phyloP scores from a whole-genome alignment of 139 green algal species.

The Chara braunii region DNA sequence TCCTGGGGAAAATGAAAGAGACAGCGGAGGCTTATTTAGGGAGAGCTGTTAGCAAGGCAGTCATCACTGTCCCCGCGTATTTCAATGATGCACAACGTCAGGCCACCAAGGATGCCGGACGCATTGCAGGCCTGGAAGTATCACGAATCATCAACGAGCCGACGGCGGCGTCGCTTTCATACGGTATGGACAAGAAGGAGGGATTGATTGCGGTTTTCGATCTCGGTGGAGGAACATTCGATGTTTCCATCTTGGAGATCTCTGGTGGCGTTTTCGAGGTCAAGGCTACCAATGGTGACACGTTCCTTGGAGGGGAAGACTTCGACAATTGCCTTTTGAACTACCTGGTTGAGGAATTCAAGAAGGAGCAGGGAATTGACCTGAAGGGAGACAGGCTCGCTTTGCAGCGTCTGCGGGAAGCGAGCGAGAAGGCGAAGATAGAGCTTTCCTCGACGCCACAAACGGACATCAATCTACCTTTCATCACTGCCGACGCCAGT shows the following conservation, averaged over 20 bases:
- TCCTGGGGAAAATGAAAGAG: conserved; percentile 95
- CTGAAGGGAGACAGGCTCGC: conserved; percentile 87
- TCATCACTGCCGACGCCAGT: conserved; percentile 94
- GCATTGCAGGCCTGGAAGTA: conserved; percentile 53
- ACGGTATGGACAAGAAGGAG: conserved; percentile 95
- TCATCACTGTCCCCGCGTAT: conserved; percentile 96
- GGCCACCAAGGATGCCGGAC: conserved; percentile 69
- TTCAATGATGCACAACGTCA: conserved; percentile 99
- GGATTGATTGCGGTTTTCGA: conserved; percentile 89
- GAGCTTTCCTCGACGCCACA: conserved; percentile 75
- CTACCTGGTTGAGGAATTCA: conserved; percentile 65
- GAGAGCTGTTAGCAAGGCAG: conserved; percentile 72
- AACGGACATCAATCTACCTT: conserved; percentile 98
- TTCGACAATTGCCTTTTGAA: conserved; percentile 88
- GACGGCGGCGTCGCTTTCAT: conserved; percentile 89
- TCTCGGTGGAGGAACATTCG: conserved; percentile 91
- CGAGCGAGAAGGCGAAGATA: conserved; percentile 93
- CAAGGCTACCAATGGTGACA: conserved; percentile 98
- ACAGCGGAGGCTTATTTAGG: conserved; percentile 93
- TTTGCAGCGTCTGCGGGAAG: conserved; percentile 88
- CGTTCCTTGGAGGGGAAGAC: conserved; percentile 97
- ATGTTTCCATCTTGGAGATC: conserved; percentile 98
- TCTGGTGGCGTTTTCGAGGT: conserved; percentile 56
- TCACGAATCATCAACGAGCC: conserved; percentile 99
- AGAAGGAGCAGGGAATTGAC: conserved; percentile 86